Evolutionary conservation across 805 yeast species (phyloP), one percentile per base, ranked within the genome.

Genomic region (Yamadazyma sp.): DNA sequence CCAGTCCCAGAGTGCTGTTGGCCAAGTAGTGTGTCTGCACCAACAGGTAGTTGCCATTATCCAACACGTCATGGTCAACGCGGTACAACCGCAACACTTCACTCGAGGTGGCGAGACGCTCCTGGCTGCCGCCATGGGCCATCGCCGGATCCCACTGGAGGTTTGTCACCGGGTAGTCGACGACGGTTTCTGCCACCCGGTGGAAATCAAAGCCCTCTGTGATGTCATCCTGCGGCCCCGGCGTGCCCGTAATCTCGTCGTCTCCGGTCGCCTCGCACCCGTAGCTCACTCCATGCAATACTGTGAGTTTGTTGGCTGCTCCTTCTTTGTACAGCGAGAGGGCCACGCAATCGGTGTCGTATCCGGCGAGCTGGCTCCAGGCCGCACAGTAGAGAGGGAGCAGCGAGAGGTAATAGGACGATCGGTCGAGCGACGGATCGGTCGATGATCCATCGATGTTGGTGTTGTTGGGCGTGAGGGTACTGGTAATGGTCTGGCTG

Each of bases 251-350:
- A 11, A 25, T n/a, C 21, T 29, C 39, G 2, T 52, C 54, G 16
- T 53, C 57, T 17, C 42, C 51, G 6, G 50, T 48, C 12, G 52
- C 46, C 6, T 54, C 60, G 22, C 44, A 40, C 5, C 57, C 60
- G 41, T 57, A 60, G 10, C 42, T 39, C n/a, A 53, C 33, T 6
- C 66, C 68, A 39, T 54, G 65, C 6, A 61, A 46, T 14, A 83
- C 59, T 52, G 79, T 80, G 17, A 89, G 56, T 47, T 77, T 76
- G 60, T 90, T 90, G 27, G 71, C 65, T 18, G 78, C 66, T 35
- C 87, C 95, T 57, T 90, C 97, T 41, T 84, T 75, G 55, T 80
- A 87, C 0, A 95, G 75, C n/a, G 82, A 72, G n/a, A 83, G 55
- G 0, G 87, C 93, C 6, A 85, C 59, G 32, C 71, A 63, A 6